These are phyloP conservation scores for Pleurotus ostreatus DNA, from an alignment of 768 basidiomycete species.

Conservation along the genomic window DNA sequence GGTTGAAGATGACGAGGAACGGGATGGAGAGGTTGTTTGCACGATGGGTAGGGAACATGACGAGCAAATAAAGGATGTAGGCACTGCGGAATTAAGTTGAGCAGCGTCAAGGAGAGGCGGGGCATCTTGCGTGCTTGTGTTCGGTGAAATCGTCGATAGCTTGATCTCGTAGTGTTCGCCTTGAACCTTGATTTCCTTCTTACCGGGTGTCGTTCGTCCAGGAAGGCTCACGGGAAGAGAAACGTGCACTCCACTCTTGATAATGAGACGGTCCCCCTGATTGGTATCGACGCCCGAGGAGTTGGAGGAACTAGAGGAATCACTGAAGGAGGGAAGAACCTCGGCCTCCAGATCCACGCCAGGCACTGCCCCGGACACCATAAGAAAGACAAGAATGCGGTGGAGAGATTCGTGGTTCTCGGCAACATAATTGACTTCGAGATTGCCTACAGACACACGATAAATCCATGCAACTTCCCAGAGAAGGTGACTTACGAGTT, in stretches of 20 bases:
- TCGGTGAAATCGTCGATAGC: constrained; percentile 34
- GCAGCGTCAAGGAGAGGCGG: constrained; percentile 65
- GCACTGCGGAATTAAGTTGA: constrained; percentile 50
- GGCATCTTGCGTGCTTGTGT: constrained; percentile 22
- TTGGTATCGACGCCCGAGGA: constrained; percentile 10
- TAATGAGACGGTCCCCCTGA: constrained; percentile 53
- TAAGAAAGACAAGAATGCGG: constrained; percentile 73
- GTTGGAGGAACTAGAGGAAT: constrained; percentile 20
- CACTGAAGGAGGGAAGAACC: constrained; percentile 47
- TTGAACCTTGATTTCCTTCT: constrained; percentile 52
- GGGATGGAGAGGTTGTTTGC: constrained; percentile 22
- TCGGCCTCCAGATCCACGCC: constrained; percentile 62
- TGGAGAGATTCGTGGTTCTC: constrained; percentile 88
- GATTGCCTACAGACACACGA: constrained; percentile 20
- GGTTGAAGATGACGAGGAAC: constrained; percentile 16
- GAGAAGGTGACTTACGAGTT: not conserved
- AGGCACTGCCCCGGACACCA: constrained; percentile 43
- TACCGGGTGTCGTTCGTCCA: constrained; percentile 53
- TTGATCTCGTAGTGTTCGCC: constrained; percentile 72
- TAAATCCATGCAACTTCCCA: constrained; percentile 1
- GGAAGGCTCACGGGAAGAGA: constrained; percentile 59
- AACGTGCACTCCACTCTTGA: constrained; percentile 54
- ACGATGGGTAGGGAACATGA: constrained; percentile 79
- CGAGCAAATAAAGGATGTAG: constrained; percentile 70
- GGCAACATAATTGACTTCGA: constrained; percentile 49